Evolutionary conservation across 1,139 yeast genomes (phyloP).

Genomic region (Magnusiomyces suaveolens): DNA sequence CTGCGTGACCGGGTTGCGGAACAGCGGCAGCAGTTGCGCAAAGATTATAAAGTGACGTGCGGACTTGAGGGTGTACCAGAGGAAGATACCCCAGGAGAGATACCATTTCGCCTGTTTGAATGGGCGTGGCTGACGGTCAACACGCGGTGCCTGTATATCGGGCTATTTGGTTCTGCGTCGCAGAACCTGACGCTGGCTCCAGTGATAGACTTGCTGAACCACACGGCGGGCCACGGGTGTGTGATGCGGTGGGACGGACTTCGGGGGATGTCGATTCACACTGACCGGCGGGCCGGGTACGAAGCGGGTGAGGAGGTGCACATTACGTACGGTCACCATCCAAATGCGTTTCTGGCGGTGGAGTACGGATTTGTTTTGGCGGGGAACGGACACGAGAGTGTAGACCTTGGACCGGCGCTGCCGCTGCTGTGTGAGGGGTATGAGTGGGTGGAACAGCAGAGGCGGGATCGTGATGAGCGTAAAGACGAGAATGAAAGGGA

Average conservation of each 20-base stretch:
- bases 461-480: not conserved
- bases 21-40: slow-evolving; percentile 4
- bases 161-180: slow-evolving; percentile 37
- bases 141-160: slow-evolving; percentile 77
- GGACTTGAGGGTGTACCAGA: not conserved
- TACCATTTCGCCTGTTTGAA: slow-evolving; percentile 24
- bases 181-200: slow-evolving; percentile 90
- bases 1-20: slow-evolving; percentile 1
- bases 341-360: slow-evolving; percentile 65
- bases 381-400: slow-evolving; percentile 54
- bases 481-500: too few species aligned
- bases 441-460: too few species aligned
- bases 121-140: slow-evolving; percentile 85
- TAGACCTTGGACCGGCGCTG: slow-evolving; percentile 48
- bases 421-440: slow-evolving; percentile 36
- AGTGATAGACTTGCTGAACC: slow-evolving; percentile 79
- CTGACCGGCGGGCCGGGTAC: slow-evolving; percentile 2
- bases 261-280: slow-evolving; percentile 16
- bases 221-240: slow-evolving; percentile 38
- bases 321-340: slow-evolving; percentile 81
- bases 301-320: slow-evolving; percentile 48
- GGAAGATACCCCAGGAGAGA: not conserved
- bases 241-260: slow-evolving; percentile 9
- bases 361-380: slow-evolving; percentile 75
- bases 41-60: slow-evolving; percentile 4